Evolutionary conservation across 345 rosid species (phyloP).

Genomic region (Odontarrhena argentea): DNA sequence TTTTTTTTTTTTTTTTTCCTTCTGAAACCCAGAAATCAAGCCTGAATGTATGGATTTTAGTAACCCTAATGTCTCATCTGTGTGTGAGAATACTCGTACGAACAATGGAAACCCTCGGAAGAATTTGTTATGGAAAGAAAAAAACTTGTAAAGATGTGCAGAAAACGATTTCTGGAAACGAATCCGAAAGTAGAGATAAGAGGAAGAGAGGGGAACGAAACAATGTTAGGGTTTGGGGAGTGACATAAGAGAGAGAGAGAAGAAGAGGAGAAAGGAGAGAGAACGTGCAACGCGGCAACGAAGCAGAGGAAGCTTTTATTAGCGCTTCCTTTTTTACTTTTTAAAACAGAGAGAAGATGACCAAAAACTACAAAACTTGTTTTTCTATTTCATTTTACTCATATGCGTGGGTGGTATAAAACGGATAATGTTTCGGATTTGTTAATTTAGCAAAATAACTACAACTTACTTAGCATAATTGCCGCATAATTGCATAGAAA

Average conservation of each 20-base stretch:
- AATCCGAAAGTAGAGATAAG: not conserved
- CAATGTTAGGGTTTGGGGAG: constrained; percentile 50
- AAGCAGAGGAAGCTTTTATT: constrained; percentile 45
- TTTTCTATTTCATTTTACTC: too few species aligned
- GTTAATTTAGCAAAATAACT: too few species aligned
- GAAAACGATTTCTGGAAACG: not conserved
- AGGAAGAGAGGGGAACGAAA: not conserved
- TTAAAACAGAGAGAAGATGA: constrained; percentile 23
- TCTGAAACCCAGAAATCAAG: not conserved
- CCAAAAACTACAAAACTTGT: not conserved
- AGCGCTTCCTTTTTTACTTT: constrained; percentile 50
- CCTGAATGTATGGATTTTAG: constrained; percentile 21
- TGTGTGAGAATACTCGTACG: constrained; percentile 28
- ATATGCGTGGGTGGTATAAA: too few species aligned
- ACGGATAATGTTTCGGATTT: too few species aligned
- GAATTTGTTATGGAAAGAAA: not conserved
- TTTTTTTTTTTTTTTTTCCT: not conserved
- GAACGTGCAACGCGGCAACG: constrained; percentile 56
- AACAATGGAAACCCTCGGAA: constrained; percentile 19
- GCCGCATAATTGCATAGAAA: too few species aligned
- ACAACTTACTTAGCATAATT: too few species aligned
- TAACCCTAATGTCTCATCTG: constrained; percentile 26
- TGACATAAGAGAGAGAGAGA: constrained; percentile 27
- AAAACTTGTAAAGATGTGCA: constrained; percentile 25
- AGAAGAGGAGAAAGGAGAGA: constrained; percentile 30